Evolutionary conservation across 306 rosid genomes (phyloP).

Genomic region (Cotoneaster glaucophyllus): DNA sequence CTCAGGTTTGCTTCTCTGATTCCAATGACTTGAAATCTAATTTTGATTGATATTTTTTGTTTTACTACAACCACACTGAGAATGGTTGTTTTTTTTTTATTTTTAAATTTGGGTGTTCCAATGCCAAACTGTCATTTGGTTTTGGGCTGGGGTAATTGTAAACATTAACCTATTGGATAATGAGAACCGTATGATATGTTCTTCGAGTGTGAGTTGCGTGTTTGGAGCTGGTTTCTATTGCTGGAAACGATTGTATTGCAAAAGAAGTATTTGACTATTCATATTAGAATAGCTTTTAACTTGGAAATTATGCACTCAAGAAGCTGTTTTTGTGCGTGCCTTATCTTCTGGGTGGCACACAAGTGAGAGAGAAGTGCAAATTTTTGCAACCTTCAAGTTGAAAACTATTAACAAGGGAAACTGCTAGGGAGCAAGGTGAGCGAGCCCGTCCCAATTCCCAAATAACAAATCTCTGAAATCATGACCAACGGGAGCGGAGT

Average conservation of each 20-base stretch:
- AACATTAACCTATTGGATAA: not conserved
- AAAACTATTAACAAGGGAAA: not conserved
- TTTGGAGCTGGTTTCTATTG: not conserved
- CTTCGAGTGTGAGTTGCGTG: not conserved
- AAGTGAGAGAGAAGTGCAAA: not conserved
- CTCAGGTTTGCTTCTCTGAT: conserved; percentile 40
- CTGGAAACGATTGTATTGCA: not conserved
- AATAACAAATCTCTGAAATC: not conserved
- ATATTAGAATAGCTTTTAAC: conserved; percentile 1
- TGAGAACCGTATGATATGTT: not conserved
- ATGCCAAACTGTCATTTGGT: conserved; percentile 10
- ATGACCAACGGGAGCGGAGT: not conserved
- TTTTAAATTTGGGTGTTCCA: conserved; percentile 7
- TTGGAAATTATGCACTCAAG: not conserved
- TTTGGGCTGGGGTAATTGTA: not conserved
- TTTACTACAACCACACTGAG: conserved; percentile 11
- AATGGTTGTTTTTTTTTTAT: not conserved
- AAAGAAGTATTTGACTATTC: not conserved
- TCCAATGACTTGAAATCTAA: conserved; percentile 7
- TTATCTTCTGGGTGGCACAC: not conserved
- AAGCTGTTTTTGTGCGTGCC: not conserved
- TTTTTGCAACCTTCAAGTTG: not conserved
- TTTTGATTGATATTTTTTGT: not conserved
- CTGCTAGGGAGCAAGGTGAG: not conserved
- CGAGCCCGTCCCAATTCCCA: not conserved